Percentiles rank a stretch among this genome's conserved stretches.
These are phyloP conservation scores for Xylariaceae sp. DNA, from an alignment of 2,329 filamentous ascomycete genomes.

Conservation along the genomic window DNA sequence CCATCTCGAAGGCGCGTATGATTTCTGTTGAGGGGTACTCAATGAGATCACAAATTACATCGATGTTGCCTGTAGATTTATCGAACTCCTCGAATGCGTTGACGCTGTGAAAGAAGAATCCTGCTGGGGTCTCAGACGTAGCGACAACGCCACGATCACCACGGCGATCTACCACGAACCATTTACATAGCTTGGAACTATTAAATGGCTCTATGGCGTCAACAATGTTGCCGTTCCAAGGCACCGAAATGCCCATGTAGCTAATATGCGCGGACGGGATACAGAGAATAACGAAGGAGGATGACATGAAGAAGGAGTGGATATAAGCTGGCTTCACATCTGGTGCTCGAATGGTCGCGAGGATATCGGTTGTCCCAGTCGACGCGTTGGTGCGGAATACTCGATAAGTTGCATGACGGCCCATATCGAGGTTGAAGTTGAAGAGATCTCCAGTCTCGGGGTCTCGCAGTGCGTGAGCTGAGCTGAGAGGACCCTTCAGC, in stretches of 20 bases:
- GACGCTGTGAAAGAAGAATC: constrained; percentile 81
- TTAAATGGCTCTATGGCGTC: constrained; percentile 73
- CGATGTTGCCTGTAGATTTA: constrained; percentile 45
- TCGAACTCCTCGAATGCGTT: constrained; percentile 74
- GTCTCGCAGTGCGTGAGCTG: constrained; percentile 75
- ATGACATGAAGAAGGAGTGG: constrained; percentile 80
- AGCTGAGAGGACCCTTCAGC: constrained; percentile 70
- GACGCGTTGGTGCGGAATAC: constrained; percentile 70
- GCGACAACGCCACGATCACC: constrained; percentile 69
- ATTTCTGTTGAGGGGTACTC: constrained; percentile 70
- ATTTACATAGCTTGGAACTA: constrained; percentile 61
- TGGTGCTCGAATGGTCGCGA: constrained; percentile 67
- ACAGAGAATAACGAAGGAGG: constrained; percentile 75
- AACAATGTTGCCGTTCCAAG: constrained; percentile 71
- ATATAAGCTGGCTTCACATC: constrained; percentile 70
- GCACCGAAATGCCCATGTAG: constrained; percentile 63
- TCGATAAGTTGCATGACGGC: constrained; percentile 65
- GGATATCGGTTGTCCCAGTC: constrained; percentile 71
- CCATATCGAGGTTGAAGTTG: constrained; percentile 81
- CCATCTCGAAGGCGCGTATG: constrained; percentile 72
- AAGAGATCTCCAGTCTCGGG: constrained; percentile 76
- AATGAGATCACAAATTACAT: constrained; percentile 71
- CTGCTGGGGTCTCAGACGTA: constrained; percentile 69
- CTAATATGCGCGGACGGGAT: constrained; percentile 71
- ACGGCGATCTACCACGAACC: constrained; percentile 77